phyloP scores from a whole-genome alignment of 2,329 filamentous ascomycete species.

The Pseudocercospora pini-densiflorae region DNA sequence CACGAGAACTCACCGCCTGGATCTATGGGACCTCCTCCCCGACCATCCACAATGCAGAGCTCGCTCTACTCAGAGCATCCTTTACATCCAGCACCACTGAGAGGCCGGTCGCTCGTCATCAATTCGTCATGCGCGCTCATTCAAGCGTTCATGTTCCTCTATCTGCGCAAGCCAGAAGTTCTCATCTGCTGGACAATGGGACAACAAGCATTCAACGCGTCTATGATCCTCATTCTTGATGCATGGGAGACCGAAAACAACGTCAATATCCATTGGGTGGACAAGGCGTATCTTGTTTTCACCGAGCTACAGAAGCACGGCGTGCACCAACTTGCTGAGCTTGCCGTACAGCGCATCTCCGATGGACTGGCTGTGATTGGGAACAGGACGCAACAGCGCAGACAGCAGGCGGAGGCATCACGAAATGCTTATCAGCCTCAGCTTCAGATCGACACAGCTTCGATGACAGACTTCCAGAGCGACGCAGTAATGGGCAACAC shows the following conservation, averaged over 20 bases:
- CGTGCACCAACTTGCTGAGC: constrained; percentile 51
- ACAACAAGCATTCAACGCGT: constrained; percentile 57
- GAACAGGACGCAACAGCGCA: constrained; percentile 23
- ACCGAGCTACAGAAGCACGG: constrained; percentile 46
- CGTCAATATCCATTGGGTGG: constrained; percentile 44
- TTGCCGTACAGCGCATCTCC: constrained; percentile 48
- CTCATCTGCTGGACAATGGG: constrained; percentile 55
- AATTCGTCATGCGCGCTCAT: constrained; percentile 49
- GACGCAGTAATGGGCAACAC: constrained; percentile 54
- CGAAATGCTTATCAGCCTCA: constrained; percentile 25
- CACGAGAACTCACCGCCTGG: constrained; percentile 27
- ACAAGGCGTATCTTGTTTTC: constrained; percentile 50
- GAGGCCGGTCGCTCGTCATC: constrained; percentile 48
- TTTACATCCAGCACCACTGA: constrained; percentile 35
- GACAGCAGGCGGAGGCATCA: constrained; percentile 22
- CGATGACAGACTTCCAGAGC: constrained; percentile 33
- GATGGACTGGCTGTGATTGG: constrained; percentile 37
- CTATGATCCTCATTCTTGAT: constrained; percentile 55
- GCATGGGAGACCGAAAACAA: constrained; percentile 49
- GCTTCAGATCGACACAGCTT: constrained; percentile 30
- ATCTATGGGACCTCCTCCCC: constrained; percentile 25
- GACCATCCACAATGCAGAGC: constrained; percentile 19
- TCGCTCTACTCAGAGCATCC: constrained; percentile 28
- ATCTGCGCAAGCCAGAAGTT: constrained; percentile 47
- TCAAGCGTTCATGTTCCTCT: constrained; percentile 53